Base-by-base conservation (phyloP, 805 yeast species). In the Candida coquimbonensis region DNA sequence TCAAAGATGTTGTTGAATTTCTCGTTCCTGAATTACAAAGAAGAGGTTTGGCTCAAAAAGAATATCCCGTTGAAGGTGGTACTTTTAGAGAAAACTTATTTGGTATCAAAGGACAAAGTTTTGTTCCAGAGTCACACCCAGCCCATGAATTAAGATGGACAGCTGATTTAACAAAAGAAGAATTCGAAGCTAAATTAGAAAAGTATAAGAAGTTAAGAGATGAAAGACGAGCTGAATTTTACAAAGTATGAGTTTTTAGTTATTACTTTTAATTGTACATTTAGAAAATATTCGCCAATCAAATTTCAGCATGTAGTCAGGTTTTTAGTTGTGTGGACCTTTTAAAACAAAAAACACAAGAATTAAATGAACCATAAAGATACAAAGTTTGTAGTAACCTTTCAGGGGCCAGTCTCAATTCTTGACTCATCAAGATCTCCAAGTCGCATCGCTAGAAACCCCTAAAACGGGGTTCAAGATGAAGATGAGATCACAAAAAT, bases 1-100 rank as follows among this genome's bases (percentile, higher is more conserved):
- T 65, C 44, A 68, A 69, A 50, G 73, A 71, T 24, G 49, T 69
- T 24, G 67, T 69, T 36, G 64, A 69, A 12, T 51, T 51, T 26
- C 52, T 70, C 39, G 50, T 69, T 16, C 74, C 74, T 7, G 73
- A 63, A 38, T 55, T 69, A 40, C 61, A 63, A 46, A 49, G 46
- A 19, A 56, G 68, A 39, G 72, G 69, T 5, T 56, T 64, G 19
- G 61, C 56, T n/a, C 62, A 67, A 64, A 53, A 58, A 9, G 72
- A 68, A 40, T 68, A 69, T 46, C 65, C 65, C 2, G 51, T 49
- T 31, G 55, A 65, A 9, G 54, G 51, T 38, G 56, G 61, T 29
- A 66, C 72, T n/a, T 47, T 49, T 26, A 45, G 50, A 34, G 50
- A 49, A 19, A 47, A 45, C n/a, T 41, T 49, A 16, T 49, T 37